Percentiles rank a stretch among this genome's conserved stretches.
Conservation (phyloP, 352 stramenopile genomes). For the Globisporangium barbulae region DNA sequence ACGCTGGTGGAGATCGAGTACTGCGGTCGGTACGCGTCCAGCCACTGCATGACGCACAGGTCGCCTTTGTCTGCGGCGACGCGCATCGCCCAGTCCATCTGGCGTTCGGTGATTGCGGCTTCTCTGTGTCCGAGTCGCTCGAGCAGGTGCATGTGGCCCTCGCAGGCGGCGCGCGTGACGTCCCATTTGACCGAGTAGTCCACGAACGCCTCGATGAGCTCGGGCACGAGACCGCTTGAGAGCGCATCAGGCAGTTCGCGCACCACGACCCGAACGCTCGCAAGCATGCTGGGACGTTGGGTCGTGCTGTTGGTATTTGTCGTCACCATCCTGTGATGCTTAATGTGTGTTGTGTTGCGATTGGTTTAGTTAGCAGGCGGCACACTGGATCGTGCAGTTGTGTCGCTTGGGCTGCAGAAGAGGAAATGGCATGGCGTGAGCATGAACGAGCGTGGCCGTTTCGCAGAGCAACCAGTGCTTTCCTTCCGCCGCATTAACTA, state of each 20-base stretch:
- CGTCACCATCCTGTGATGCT: background rate
- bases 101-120: constrained; percentile 6
- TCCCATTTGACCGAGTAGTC: constrained; percentile 12
- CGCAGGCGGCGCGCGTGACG: constrained; percentile 8
- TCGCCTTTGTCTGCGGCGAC: constrained; percentile 42
- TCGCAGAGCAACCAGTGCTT: too few species aligned
- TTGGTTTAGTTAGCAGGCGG: background rate
- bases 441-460: background rate
- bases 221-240: constrained; percentile 30
- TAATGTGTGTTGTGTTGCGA: background rate
- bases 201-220: constrained; percentile 12
- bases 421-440: background rate
- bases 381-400: too few species aligned
- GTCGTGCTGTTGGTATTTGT: background rate
- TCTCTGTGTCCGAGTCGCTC: constrained; percentile 1
- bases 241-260: constrained; percentile 27
- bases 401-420: background rate
- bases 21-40: constrained; percentile 30
- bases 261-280: constrained; percentile 38
- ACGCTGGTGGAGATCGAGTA: constrained; percentile 33
- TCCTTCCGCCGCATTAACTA: too few species aligned
- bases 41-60: constrained; percentile 34
- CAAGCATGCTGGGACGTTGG: constrained; percentile 23
- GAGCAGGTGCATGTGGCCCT: constrained; percentile 13
- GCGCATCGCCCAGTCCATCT: constrained; percentile 25